phyloP scores from a whole-genome alignment of 2,329 filamentous ascomycete species.

The Scedosporium dehoogii region DNA sequence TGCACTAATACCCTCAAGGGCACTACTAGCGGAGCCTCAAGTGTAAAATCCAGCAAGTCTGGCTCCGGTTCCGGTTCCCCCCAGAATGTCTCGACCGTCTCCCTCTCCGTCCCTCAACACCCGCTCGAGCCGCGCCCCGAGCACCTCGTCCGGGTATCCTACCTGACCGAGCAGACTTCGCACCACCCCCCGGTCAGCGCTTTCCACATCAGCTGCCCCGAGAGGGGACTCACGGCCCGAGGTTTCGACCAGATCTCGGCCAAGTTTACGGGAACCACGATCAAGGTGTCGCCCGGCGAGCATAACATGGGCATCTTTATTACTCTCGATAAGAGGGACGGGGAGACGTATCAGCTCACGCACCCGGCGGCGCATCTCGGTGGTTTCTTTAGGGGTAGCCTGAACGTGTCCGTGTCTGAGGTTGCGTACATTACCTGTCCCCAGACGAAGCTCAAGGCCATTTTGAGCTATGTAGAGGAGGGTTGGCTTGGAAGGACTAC shows the following conservation, averaged over 20 bases:
- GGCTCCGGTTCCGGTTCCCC: constrained; percentile 14
- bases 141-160: constrained; percentile 67
- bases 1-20: constrained; percentile 32
- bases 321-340: constrained; percentile 64
- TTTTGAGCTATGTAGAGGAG: constrained; percentile 87
- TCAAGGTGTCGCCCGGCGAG: constrained; percentile 83
- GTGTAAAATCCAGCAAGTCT: constrained; percentile 34
- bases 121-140: constrained; percentile 29
- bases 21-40: constrained; percentile 34
- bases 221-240: constrained; percentile 76
- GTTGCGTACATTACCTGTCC: constrained; percentile 80
- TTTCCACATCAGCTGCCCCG: constrained; percentile 86
- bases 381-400: constrained; percentile 74
- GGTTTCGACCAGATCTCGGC: constrained; percentile 95
- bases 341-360: constrained; percentile 90
- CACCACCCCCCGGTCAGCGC: constrained; percentile 97
- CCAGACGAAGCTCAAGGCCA: constrained; percentile 84
- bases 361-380: constrained; percentile 91
- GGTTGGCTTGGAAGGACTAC: constrained; percentile 88
- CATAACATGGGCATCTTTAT: constrained; percentile 97
- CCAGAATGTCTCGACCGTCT: constrained; percentile 36
- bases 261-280: constrained; percentile 92
- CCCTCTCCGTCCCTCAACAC: constrained; percentile 41
- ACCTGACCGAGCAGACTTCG: constrained; percentile 94
- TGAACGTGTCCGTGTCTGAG: constrained; percentile 85